These are phyloP conservation scores for Iris macrosiphon DNA, from an alignment of 106 monocot species.

Conservation along the genomic window DNA sequence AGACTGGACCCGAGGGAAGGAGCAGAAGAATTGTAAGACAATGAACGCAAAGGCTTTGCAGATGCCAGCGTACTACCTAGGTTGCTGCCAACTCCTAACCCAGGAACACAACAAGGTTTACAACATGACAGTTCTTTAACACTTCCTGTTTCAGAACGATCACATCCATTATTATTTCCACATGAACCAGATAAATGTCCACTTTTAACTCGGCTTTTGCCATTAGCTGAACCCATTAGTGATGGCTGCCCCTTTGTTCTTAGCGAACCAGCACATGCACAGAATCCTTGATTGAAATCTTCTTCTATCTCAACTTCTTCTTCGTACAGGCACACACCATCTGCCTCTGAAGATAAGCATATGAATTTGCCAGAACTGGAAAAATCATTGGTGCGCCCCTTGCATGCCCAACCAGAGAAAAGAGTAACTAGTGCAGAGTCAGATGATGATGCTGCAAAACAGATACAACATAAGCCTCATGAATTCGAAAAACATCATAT, in stretches of 20 bases:
- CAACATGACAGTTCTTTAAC: conserved; percentile 2
- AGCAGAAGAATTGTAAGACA: conserved; percentile 60
- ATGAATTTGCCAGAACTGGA: conserved; percentile 44
- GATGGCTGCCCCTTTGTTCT: conserved; percentile 4
- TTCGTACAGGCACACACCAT: conserved; percentile 13
- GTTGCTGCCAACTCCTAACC: conserved; percentile 63
- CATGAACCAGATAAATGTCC: conserved; percentile 24
- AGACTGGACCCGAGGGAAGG: conserved; percentile 90
- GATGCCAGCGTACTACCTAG: conserved; percentile 40
- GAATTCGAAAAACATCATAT: no score
- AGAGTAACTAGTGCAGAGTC: conserved; percentile 82
- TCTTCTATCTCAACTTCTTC: conserved; percentile 25
- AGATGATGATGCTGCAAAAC: conserved; percentile 65
- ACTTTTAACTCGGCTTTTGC: conserved; percentile 35
- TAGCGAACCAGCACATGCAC: conserved; percentile 44
- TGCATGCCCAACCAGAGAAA: conserved; percentile 98
- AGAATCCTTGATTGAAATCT: conserved; percentile 20
- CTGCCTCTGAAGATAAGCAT: conserved; percentile 41
- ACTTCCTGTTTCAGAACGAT: conserved; percentile 10
- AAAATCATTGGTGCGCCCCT: conserved; percentile 56
- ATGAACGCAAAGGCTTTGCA: conserved; percentile 50
- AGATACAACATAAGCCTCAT: conserved; percentile 4
- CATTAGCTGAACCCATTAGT: conserved; percentile 4
- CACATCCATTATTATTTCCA: conserved; percentile 10
- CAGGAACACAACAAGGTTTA: conserved; percentile 65